Conservation (phyloP, 176 grass and related monocot species). For the Elymus sibiricus region DNA sequence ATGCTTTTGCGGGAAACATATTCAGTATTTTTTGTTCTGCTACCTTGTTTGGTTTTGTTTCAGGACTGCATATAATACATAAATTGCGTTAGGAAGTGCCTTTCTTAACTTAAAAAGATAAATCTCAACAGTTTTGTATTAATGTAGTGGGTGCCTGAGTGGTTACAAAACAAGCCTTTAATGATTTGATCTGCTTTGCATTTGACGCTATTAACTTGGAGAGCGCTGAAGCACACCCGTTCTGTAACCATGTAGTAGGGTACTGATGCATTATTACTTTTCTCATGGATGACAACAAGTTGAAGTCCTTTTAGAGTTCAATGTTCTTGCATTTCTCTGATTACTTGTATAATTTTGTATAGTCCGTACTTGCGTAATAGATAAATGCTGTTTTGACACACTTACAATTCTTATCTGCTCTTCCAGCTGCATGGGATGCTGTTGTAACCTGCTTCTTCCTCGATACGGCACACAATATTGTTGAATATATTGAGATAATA, state of each 20-base stretch:
- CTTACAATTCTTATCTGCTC: constrained; percentile 10
- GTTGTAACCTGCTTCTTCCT: constrained; percentile 98
- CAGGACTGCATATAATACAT: neutral
- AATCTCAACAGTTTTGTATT: neutral
- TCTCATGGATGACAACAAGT: neutral
- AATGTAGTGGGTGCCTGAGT: neutral
- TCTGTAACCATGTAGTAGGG: constrained; percentile 9
- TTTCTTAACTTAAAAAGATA: neutral
- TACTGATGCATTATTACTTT: neutral
- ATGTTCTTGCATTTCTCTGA: neutral
- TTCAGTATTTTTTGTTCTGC: neutral
- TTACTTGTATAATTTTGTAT: constrained; percentile 10
- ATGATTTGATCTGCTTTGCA: neutral
- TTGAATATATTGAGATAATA: constrained; percentile 98
- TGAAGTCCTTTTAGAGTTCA: neutral
- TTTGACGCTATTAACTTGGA: neutral
- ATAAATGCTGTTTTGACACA: constrained; percentile 13
- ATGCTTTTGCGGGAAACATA: neutral
- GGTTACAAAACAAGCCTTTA: neutral
- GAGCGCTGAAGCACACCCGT: neutral
- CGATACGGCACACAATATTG: constrained; percentile 94
- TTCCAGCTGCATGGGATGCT: constrained; percentile 94
- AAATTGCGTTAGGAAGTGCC: neutral
- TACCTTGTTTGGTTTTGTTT: constrained; percentile 12
- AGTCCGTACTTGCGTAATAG: constrained; percentile 5